Base-by-base conservation (phyloP, 2,329 filamentous ascomycete species). In the Ceratocystis smalleyi region DNA sequence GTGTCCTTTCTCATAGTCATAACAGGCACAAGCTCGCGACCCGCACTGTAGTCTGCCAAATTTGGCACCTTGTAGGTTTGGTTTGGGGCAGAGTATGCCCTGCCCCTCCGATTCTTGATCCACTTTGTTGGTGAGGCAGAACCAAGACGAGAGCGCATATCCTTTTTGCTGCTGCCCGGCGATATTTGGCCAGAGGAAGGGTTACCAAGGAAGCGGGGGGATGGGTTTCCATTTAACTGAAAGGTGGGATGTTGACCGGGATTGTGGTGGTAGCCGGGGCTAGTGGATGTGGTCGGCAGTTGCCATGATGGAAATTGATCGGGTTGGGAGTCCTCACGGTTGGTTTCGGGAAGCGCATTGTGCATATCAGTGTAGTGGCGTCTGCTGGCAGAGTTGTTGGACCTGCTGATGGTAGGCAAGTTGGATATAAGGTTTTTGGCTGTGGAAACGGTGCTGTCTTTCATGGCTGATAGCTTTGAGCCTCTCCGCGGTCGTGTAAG, bases 401-500 rank as follows among this genome's bases (percentile, higher is more conserved):
- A 63, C 19, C 64, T 54, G n/a, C 60, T 57, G 54, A 65, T 57
- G 19, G 54, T 60, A 27, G 64, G 64, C 24, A 65, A 55, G 54
- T 59, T 65, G 61, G 64, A 65, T 40, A 65, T 60, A 51, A 65
- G 54, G 51, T 24, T 63, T 40, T 65, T 65, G 64, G 64, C 64
- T 10, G 60, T 62, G 43, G 49, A 59, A 22, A 65, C 64, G 12
- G 64, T 65, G 43, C 49, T 59, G 12, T 57, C 61, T 45, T 63
- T 79, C 65, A 94, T 77, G 71, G 96, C 89, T 63, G 89, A 85
- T 40, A 80, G 78, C 73, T 88, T 91, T 1, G 91, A 89, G 0
- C 91, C 90, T 70, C 79, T 82, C 74, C 96, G 89, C 43, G 97
- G 80, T 30, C 85, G 83, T 73, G 84, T 88, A 70, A 96, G 86